Evolutionary conservation across 75 land plant species (phyloP).

Genomic region (Ceratopteris richardii): DNA sequence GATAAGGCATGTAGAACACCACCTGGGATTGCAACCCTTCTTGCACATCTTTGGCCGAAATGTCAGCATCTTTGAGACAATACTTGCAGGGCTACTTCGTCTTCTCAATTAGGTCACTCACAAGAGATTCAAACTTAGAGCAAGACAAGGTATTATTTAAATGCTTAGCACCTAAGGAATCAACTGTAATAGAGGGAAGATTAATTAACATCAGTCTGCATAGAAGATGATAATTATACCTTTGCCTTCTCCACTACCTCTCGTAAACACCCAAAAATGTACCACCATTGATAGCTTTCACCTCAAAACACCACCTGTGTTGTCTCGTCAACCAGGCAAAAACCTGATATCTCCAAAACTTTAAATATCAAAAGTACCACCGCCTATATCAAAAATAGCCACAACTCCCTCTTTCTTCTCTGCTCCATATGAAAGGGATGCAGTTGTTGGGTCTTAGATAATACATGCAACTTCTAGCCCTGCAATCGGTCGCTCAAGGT

Average conservation of each 20-base stretch:
- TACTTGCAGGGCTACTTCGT: slow-evolving; percentile 17
- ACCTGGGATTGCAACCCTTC: too few species aligned
- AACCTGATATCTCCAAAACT: slow-evolving; percentile 65
- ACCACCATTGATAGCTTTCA: slow-evolving; percentile 19
- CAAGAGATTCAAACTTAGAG: slow-evolving; percentile 12
- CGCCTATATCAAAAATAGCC: slow-evolving; percentile 77
- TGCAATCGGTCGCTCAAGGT: slow-evolving; percentile 57
- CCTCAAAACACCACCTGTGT: slow-evolving; percentile 55
- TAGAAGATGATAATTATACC: slow-evolving; percentile 13
- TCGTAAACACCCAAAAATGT: slow-evolving; percentile 16
- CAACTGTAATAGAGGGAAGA: slow-evolving; percentile 12
- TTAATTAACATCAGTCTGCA: slow-evolving; percentile 15
- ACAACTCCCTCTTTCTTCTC: too few species aligned
- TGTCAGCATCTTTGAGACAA: slow-evolving; percentile 18
- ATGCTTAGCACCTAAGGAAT: slow-evolving; percentile 16
- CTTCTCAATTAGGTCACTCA: too few species aligned
- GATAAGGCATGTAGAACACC: too few species aligned
- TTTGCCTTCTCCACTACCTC: too few species aligned
- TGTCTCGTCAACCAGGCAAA: too few species aligned
- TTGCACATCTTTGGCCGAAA: slow-evolving; percentile 10
- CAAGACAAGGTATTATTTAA: slow-evolving; percentile 14
- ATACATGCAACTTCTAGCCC: slow-evolving; percentile 68
- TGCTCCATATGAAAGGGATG: too few species aligned
- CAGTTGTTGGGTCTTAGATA: slow-evolving; percentile 72
- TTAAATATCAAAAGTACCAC: slow-evolving; percentile 86